These are phyloP conservation scores for Metschnikowia proteae DNA, from an alignment of 805 yeast species.

Conservation along the genomic window DNA sequence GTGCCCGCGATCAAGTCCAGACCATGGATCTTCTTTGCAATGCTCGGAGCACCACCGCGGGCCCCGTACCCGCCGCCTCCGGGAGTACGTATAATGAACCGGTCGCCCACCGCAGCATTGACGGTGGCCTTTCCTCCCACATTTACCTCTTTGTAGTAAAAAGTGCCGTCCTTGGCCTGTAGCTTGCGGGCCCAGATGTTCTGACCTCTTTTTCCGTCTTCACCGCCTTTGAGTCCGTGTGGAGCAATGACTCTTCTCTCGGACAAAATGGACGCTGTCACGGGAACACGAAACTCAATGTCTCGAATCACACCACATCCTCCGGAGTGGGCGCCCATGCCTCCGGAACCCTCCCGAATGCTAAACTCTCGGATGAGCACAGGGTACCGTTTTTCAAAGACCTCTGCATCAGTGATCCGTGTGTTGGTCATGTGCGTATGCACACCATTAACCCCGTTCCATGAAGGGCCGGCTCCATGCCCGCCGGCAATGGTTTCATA, in stretches of 20 bases:
- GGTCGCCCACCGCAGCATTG: slow-evolving; percentile 36
- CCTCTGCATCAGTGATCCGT: slow-evolving; percentile 20
- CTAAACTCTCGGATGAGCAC: slow-evolving; percentile 18
- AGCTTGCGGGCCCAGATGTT: slow-evolving; percentile 33
- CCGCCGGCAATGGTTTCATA: slow-evolving; percentile 22
- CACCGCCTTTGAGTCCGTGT: slow-evolving; percentile 82
- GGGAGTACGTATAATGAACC: slow-evolving; percentile 38
- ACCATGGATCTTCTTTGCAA: slow-evolving; percentile 6
- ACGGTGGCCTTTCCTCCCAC: slow-evolving; percentile 20
- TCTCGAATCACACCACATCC: slow-evolving; percentile 20
- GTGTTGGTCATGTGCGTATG: slow-evolving; percentile 21
- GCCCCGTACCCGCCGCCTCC: slow-evolving; percentile 46
- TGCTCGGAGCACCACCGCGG: not conserved
- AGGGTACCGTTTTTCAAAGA: slow-evolving; percentile 20
- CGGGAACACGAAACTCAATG: slow-evolving; percentile 19
- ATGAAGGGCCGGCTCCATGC: slow-evolving; percentile 20
- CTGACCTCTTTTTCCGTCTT: slow-evolving; percentile 65
- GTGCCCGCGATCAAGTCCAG: slow-evolving; percentile 24
- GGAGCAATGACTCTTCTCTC: slow-evolving; percentile 86
- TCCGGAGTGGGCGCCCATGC: slow-evolving; percentile 15
- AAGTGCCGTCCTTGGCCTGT: slow-evolving; percentile 17
- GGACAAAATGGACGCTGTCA: slow-evolving; percentile 50
- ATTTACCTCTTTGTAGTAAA: slow-evolving; percentile 19
- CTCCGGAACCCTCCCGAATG: slow-evolving; percentile 16
- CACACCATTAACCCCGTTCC: slow-evolving; percentile 19